Evolutionary conservation across 108 stramenopile genomes (phyloP).

Genomic region (Pseudonitzschia multistriata): DNA sequence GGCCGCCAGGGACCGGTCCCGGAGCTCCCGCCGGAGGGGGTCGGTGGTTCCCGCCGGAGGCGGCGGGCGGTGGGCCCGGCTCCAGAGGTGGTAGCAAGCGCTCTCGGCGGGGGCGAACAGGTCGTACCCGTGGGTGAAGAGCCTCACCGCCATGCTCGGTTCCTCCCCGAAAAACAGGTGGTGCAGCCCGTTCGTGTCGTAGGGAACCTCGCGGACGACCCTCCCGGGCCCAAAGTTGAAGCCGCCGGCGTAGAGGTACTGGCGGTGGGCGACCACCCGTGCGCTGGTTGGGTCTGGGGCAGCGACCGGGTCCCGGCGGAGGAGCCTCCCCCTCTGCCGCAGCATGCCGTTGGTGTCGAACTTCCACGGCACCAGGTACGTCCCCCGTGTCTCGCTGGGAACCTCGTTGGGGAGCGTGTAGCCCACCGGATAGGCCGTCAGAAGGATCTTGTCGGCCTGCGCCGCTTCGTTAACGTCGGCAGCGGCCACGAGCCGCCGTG

Average conservation of each 20-base stretch:
- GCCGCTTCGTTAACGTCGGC: background rate
- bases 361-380: constrained; percentile 66
- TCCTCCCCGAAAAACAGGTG: constrained; percentile 91
- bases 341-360: constrained; percentile 63
- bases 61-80: constrained; percentile 49
- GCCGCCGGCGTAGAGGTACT: constrained; percentile 83
- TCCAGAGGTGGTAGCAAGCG: constrained; percentile 85
- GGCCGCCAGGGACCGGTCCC: background rate
- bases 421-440: constrained; percentile 83
- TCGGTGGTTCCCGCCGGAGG: background rate
- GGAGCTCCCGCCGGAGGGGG: constrained; percentile 2
- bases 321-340: constrained; percentile 58
- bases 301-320: constrained; percentile 15
- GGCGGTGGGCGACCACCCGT: constrained; percentile 57
- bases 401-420: constrained; percentile 61
- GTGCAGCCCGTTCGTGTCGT: constrained; percentile 58
- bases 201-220: constrained; percentile 61
- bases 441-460: constrained; percentile 29
- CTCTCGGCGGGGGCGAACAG: constrained; percentile 69
- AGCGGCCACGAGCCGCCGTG: background rate
- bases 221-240: constrained; percentile 70
- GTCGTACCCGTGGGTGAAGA: constrained; percentile 78
- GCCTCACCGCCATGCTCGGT: constrained; percentile 75
- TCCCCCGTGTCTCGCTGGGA: constrained; percentile 51
- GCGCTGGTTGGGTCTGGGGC: constrained; percentile 8